Evolutionary conservation across 2,329 filamentous ascomycete species (phyloP), one percentile per base, ranked within the genome.

Genomic region (Ascochyta pisi): DNA sequence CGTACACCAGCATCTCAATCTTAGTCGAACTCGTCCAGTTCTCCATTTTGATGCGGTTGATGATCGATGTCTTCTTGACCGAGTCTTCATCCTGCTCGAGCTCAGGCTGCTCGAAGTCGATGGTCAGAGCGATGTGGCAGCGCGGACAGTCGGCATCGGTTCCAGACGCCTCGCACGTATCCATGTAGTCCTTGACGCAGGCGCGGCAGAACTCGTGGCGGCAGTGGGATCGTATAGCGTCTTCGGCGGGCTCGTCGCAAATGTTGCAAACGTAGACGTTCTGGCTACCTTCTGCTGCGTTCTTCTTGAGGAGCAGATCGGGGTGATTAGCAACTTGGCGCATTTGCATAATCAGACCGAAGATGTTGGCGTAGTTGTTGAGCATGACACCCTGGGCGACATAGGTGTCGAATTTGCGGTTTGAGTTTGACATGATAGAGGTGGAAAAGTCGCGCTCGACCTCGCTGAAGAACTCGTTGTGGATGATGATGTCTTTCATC

Each of bases 261-360:
- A 99, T 95, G 75, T 91, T 91, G 78, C 94, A 98, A 38, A 96
- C 88, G 33, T 96, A 81, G 12, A 96, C 83, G 62, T 98, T 97
- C 75, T 96, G 92, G 2, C 93, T 93, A 49, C 90, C 91, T 64
- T 92, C 87, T 3, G 84, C 85, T 60, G 94, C 86, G 0, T 62
- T 73, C 78, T 95, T 97, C 79, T 94, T 96, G 59, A 98, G 78
- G 44, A 99, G 90, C 33, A 99, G 78, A 77, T 99, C 95, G 0
- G 95, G 95, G 72, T 99, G 95, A 64, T 99, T 95, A 7, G 95
- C 92, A 24, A 97, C 91, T 78, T 99, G 95, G 51, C 95, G 89
- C 94, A 99, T 98, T 76, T 96, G 93, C 92, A 98, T 98, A 71
- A 99, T 97, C 51, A 99, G 84, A 71, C 93, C 94, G 69, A 99